Conservation (phyloP, 805 yeast species). For the Saccharomycopsis sp. region DNA sequence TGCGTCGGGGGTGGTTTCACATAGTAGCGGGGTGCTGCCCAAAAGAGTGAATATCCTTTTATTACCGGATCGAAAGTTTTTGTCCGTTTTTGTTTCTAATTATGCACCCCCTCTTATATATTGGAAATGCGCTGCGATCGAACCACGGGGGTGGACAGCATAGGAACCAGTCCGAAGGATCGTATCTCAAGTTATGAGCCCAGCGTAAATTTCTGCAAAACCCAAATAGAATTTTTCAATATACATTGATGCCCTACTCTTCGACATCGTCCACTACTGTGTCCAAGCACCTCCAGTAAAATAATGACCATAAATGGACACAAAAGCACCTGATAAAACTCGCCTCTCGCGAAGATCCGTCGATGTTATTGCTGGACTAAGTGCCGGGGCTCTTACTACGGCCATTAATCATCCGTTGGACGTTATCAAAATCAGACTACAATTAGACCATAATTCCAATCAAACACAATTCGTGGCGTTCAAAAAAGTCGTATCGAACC, state of each 20-base stretch:
- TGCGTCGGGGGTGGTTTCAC: background rate
- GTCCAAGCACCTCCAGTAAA: background rate
- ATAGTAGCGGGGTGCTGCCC: background rate
- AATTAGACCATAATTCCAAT: conserved; percentile 40
- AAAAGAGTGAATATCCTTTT: background rate
- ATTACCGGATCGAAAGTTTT: background rate
- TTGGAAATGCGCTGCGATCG: background rate
- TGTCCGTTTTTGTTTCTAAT: background rate
- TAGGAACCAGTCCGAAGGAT: too few species aligned
- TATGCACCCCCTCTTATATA: background rate
- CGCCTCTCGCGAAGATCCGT: conserved; percentile 29
- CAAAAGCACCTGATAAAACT: too few species aligned
- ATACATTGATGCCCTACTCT: too few species aligned
- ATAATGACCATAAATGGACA: too few species aligned
- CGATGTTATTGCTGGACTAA: conserved; percentile 64
- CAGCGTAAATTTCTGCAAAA: too few species aligned
- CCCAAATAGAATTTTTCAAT: too few species aligned
- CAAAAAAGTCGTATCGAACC: conserved; percentile 26
- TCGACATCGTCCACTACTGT: too few species aligned
- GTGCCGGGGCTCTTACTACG: conserved; percentile 80
- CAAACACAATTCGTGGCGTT: conserved; percentile 22
- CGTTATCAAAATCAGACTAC: conserved; percentile 75
- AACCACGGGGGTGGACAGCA: background rate
- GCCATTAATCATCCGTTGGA: conserved; percentile 85
- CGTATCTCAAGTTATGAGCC: too few species aligned